Percentiles rank a stretch among this genome's conserved stretches.
These are phyloP conservation scores for Ogataea pilisensis DNA, from an alignment of 805 yeast genomes.

Conservation along the genomic window DNA sequence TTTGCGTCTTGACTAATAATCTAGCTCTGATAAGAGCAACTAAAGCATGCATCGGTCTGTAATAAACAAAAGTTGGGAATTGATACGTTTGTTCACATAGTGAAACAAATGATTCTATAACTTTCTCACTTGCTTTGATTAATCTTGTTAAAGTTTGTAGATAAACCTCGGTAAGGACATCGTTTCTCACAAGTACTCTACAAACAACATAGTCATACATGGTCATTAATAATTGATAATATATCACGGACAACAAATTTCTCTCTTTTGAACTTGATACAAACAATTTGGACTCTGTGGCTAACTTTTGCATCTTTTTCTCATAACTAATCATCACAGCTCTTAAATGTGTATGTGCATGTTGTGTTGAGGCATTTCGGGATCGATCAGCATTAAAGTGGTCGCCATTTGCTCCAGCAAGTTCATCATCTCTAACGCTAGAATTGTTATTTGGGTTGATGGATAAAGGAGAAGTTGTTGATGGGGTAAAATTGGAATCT, in stretches of 20 bases:
- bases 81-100: constrained; percentile 36
- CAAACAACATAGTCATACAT: constrained; percentile 51
- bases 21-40: constrained; percentile 45
- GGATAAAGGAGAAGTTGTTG: too few species aligned
- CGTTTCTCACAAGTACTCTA: constrained; percentile 31
- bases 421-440: too few species aligned
- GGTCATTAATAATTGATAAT: constrained; percentile 47
- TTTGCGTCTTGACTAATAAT: constrained; percentile 40
- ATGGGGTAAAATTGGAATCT: too few species aligned
- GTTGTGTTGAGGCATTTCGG: constrained; percentile 15
- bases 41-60: constrained; percentile 50
- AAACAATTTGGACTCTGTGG: constrained; percentile 38
- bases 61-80: constrained; percentile 50
- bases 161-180: constrained; percentile 31
- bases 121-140: constrained; percentile 42
- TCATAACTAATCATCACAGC: constrained; percentile 38
- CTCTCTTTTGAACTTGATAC: constrained; percentile 33
- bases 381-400: too few species aligned
- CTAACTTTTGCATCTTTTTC: constrained; percentile 35
- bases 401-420: too few species aligned
- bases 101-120: constrained; percentile 41
- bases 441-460: too few species aligned
- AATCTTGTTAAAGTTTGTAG: constrained; percentile 37
- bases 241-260: constrained; percentile 39
- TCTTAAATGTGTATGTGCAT: constrained; percentile 24